These are phyloP conservation scores for Amphibolis antarctica DNA, from an alignment of 106 monocot species.

Conservation along the genomic window DNA sequence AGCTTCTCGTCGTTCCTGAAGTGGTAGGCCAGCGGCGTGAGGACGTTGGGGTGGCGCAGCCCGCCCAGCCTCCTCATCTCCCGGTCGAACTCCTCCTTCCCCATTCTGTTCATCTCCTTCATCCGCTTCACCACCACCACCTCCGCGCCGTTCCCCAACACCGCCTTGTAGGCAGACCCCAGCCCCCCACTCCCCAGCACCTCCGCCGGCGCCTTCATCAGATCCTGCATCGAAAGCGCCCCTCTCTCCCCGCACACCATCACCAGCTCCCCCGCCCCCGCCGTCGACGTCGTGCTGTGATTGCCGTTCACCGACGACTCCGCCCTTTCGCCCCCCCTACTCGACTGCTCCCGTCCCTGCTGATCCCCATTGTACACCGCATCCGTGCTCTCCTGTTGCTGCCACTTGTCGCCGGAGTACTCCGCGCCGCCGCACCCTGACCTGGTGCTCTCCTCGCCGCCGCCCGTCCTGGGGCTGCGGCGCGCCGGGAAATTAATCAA, in stretches of 20 bases:
- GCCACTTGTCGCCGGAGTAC: not conserved
- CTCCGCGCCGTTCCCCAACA: constrained; percentile 31
- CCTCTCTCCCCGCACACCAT: constrained; percentile 41
- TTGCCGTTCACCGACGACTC: constrained; percentile 26
- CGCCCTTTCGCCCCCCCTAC: constrained; percentile 27
- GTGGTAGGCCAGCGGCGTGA: constrained; percentile 68
- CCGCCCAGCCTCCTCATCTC: constrained; percentile 56
- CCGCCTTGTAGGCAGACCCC: constrained; percentile 70
- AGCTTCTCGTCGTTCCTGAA: constrained; percentile 72
- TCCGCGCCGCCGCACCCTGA: not conserved
- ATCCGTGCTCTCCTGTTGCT: constrained; percentile 29
- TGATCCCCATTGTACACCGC: constrained; percentile 36
- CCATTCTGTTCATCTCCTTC: constrained; percentile 47
- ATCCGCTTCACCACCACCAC: constrained; percentile 76
- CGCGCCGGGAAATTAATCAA: no score
- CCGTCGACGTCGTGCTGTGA: not conserved
- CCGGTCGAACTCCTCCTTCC: constrained; percentile 43
- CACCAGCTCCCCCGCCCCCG: constrained; percentile 23
- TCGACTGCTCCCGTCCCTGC: constrained; percentile 19
- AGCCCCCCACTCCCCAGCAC: constrained; percentile 60
- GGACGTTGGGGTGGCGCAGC: constrained; percentile 51
- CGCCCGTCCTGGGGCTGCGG: no score
- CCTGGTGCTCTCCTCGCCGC: not conserved
- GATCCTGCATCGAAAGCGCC: constrained; percentile 33
- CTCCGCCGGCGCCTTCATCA: constrained; percentile 95